Conservation (phyloP, 1,284 basidiomycete species). For the Cutaneotrichosporon sp. region DNA sequence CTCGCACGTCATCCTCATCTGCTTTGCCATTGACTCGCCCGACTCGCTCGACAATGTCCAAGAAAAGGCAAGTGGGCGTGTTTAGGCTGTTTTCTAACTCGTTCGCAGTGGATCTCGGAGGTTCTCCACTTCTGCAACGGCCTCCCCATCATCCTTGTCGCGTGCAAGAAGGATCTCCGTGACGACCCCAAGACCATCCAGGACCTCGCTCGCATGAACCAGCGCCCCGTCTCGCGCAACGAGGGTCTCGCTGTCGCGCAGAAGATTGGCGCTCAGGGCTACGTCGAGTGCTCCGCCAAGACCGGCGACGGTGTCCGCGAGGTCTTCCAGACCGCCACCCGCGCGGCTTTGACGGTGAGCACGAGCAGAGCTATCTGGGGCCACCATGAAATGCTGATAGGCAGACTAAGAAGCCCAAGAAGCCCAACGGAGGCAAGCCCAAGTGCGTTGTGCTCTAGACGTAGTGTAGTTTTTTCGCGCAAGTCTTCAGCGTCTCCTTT, state of each 20-base stretch:
- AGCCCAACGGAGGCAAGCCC: slow-evolving; percentile 28
- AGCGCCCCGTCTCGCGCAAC: slow-evolving; percentile 66
- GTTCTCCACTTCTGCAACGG: slow-evolving; percentile 87
- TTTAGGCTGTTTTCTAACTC: too few relatives aligned
- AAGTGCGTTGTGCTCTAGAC: slow-evolving; percentile 56
- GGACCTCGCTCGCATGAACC: slow-evolving; percentile 72
- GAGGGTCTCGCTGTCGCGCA: slow-evolving; percentile 80
- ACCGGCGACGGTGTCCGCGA: slow-evolving; percentile 84
- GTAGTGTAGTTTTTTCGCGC: not conserved
- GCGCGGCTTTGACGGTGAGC: slow-evolving; percentile 63
- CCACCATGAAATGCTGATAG: too few relatives aligned
- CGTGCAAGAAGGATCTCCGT: slow-evolving; percentile 86
- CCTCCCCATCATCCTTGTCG: slow-evolving; percentile 82
- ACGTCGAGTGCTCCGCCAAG: slow-evolving; percentile 87
- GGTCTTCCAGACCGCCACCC: slow-evolving; percentile 84
- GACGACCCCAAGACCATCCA: slow-evolving; percentile 72
- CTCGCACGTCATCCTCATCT: slow-evolving; percentile 89
- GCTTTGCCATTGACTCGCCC: slow-evolving; percentile 87
- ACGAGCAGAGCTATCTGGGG: too few relatives aligned
- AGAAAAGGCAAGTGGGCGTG: slow-evolving; percentile 84
- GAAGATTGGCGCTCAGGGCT: slow-evolving; percentile 82
- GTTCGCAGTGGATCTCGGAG: slow-evolving; percentile 84
- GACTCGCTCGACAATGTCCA: slow-evolving; percentile 92
- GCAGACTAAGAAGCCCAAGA: slow-evolving; percentile 13
- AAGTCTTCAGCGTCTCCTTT: slow-evolving; percentile 17